A percentile compares a stretch with the other conserved stretches of the same genome.
Evolutionary conservation across 1,139 yeast genomes (phyloP).

Genomic region (Hyphopichia burtonii): DNA sequence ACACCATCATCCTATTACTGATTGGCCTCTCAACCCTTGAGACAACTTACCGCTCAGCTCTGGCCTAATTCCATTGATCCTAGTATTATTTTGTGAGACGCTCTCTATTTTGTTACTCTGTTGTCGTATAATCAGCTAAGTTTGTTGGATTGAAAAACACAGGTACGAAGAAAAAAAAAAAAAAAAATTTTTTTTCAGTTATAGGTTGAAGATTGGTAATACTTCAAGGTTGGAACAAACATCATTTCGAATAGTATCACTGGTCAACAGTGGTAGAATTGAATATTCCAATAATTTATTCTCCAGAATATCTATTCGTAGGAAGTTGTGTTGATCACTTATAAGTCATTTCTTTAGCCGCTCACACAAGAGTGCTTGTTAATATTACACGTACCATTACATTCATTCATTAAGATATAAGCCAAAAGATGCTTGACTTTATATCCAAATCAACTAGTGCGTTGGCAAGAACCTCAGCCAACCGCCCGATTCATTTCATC

Average conservation of each 20-base stretch:
- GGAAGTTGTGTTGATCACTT: too few relatives aligned
- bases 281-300: too few relatives aligned
- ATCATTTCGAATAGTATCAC: background rate
- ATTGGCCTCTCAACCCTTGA: background rate
- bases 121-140: background rate
- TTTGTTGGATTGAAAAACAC: background rate
- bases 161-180: background rate
- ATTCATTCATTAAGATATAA: background rate
- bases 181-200: background rate
- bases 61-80: too few relatives aligned
- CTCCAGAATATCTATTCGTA: too few relatives aligned
- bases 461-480: constrained; percentile 68
- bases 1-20: background rate
- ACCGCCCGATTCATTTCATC: constrained; percentile 86
- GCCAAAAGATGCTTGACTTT: constrained; percentile 23
- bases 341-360: background rate
- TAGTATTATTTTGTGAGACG: background rate
- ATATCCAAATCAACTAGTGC: constrained; percentile 35
- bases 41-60: too few relatives aligned
- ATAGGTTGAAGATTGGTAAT: too few relatives aligned
- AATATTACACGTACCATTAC: background rate
- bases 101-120: background rate
- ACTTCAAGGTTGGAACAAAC: background rate
- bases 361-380: background rate
- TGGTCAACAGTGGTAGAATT: background rate